phyloP scores from a whole-genome alignment of 352 stramenopile genomes.

The Thalassiosira exigua region DNA sequence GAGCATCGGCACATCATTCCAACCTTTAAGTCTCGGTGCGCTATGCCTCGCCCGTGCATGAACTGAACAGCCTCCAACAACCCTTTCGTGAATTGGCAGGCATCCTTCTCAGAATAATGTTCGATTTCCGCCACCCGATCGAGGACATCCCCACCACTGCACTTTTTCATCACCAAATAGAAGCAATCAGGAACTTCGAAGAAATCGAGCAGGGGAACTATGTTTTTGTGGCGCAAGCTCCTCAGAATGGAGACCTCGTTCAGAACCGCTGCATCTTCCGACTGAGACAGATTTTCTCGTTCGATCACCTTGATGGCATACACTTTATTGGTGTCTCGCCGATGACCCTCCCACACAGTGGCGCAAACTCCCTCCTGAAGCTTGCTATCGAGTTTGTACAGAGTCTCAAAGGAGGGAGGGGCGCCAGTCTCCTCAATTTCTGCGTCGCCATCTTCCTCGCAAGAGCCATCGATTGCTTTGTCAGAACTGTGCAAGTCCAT shows the following conservation, averaged over 20 bases:
- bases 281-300: constrained; percentile 63
- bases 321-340: constrained; percentile 43
- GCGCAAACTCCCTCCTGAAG: constrained; percentile 11
- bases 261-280: constrained; percentile 75
- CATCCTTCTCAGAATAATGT: constrained; percentile 95
- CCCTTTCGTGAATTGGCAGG: constrained; percentile 90
- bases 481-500: constrained; percentile 39
- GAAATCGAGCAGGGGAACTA: constrained; percentile 85
- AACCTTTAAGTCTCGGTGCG: constrained; percentile 92
- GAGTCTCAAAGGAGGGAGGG: constrained; percentile 27
- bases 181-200: constrained; percentile 86
- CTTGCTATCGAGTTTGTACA: constrained; percentile 35
- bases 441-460: background rate
- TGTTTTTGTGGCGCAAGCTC: constrained; percentile 76
- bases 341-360: constrained; percentile 61
- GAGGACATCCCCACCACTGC: constrained; percentile 95
- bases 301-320: constrained; percentile 84
- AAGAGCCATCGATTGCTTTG: constrained; percentile 5
- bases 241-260: constrained; percentile 84
- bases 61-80: constrained; percentile 94
- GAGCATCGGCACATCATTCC: constrained; percentile 88
- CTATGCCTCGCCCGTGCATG: constrained; percentile 90
- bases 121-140: constrained; percentile 95
- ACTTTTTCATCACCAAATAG: constrained; percentile 98
- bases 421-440: background rate